Evolutionary conservation across 2,329 filamentous ascomycete species (phyloP).

Genomic region (Fusarium pseudonygamai): DNA sequence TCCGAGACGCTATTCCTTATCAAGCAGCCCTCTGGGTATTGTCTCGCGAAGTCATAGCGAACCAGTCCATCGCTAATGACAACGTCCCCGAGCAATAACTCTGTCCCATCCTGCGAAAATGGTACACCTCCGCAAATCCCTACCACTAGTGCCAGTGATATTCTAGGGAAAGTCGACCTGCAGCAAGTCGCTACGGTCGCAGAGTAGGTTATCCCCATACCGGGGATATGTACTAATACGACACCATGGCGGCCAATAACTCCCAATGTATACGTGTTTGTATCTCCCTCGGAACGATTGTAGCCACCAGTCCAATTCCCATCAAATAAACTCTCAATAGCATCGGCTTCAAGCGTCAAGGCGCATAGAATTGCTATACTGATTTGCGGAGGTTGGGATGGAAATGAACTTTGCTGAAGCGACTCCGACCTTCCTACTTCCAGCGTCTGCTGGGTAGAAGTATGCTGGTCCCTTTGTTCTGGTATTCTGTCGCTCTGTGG

Average conservation of each 20-base stretch:
- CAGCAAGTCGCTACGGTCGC: neutral
- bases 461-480: neutral
- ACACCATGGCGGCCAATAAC: neutral
- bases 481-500: rapidly evolving
- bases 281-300: neutral
- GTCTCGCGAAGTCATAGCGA: neutral
- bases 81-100: neutral
- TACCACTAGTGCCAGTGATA: neutral
- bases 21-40: neutral
- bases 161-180: rapidly evolving
- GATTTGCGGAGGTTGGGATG: rapidly evolving
- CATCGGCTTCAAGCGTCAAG: neutral
- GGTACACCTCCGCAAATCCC: neutral
- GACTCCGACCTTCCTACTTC: rapidly evolving
- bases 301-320: rapidly evolving
- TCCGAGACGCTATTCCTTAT: neutral
- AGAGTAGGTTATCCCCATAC: neutral
- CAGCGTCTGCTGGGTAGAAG: rapidly evolving
- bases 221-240: neutral
- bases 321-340: rapidly evolving
- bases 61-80: neutral
- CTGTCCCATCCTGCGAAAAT: rapidly evolving
- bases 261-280: neutral
- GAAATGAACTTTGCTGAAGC: rapidly evolving
- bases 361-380: neutral